Evolutionary conservation across 495 filamentous ascomycete genomes (phyloP).

Genomic region (Penicillium samsonianum): DNA sequence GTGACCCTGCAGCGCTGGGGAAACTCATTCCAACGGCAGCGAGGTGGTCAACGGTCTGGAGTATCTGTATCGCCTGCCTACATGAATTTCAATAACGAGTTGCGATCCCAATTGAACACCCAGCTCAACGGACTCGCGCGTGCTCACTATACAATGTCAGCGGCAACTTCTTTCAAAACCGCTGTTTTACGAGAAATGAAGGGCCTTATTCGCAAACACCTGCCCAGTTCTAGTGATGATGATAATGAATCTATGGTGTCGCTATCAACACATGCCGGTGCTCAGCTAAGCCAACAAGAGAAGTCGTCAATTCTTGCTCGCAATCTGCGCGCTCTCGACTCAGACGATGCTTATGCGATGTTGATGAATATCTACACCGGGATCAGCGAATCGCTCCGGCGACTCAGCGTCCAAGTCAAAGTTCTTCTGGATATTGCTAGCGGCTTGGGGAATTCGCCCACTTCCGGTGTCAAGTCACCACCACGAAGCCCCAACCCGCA

Average conservation of each 20-base stretch:
- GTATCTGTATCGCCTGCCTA: constrained; percentile 72
- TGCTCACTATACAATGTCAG: constrained; percentile 73
- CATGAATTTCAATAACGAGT: constrained; percentile 63
- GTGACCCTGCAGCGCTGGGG: constrained; percentile 81
- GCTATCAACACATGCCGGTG: constrained; percentile 73
- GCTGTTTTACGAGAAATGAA: constrained; percentile 84
- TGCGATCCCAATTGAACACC: constrained; percentile 66
- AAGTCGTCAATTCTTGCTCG: constrained; percentile 88
- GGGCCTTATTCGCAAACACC: constrained; percentile 75
- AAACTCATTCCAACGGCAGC: constrained; percentile 58
- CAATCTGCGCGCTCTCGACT: constrained; percentile 81
- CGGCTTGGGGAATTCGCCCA: constrained; percentile 53
- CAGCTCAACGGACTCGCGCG: constrained; percentile 77
- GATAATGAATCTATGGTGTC: constrained; percentile 91
- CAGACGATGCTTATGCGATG: constrained; percentile 83
- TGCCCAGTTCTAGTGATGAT: constrained; percentile 91
- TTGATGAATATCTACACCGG: constrained; percentile 79
- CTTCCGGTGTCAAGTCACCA: constrained; percentile 43
- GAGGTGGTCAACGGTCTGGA: constrained; percentile 66
- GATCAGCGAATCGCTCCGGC: constrained; percentile 81
- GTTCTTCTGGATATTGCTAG: constrained; percentile 94
- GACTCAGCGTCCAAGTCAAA: constrained; percentile 88
- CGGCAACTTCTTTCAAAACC: constrained; percentile 84
- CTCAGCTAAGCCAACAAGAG: constrained; percentile 75
- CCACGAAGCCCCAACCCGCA: constrained; percentile 47